Percentiles rank a stretch among this genome's conserved stretches.
Conservation (phyloP, 805 yeast species). For the Yamadazyma sp. region DNA sequence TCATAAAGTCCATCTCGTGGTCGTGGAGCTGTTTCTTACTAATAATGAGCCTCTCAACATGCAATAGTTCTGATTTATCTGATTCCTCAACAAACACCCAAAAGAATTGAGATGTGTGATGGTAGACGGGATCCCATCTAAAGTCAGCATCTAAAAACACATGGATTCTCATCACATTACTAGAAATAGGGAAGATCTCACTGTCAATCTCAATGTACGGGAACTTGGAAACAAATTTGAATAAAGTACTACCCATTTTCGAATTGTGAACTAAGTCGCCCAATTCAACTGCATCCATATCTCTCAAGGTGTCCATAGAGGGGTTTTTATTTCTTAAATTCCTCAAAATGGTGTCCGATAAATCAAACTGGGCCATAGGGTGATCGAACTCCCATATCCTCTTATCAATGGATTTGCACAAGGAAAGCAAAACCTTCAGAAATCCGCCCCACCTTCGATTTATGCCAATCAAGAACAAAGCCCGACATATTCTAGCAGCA, state of each 20-base stretch:
- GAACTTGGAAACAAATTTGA: conserved; percentile 62
- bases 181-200: conserved; percentile 85
- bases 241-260: conserved; percentile 65
- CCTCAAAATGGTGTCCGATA: conserved; percentile 65
- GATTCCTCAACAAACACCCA: conserved; percentile 94
- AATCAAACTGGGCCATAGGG: conserved; percentile 83
- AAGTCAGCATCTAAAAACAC: conserved; percentile 72
- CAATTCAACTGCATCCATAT: conserved; percentile 69
- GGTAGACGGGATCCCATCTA: conserved; percentile 77
- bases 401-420: conserved; percentile 84
- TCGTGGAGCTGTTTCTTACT: conserved; percentile 53
- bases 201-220: conserved; percentile 77
- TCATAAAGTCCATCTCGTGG: conserved; percentile 87
- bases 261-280: conserved; percentile 89
- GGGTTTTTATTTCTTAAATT: conserved; percentile 65
- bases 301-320: conserved; percentile 68
- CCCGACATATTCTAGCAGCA: conserved; percentile 89
- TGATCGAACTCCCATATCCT: conserved; percentile 89
- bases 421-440: conserved; percentile 67
- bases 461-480: conserved; percentile 81
- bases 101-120: conserved; percentile 81
- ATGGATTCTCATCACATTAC: conserved; percentile 80
- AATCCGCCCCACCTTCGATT: conserved; percentile 90
- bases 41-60: conserved; percentile 77
- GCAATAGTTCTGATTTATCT: conserved; percentile 68